Percentiles rank a stretch among this genome's conserved stretches.
Evolutionary conservation across 495 filamentous ascomycete species (phyloP).

Genomic region (Rhizodiscina lignyota): DNA sequence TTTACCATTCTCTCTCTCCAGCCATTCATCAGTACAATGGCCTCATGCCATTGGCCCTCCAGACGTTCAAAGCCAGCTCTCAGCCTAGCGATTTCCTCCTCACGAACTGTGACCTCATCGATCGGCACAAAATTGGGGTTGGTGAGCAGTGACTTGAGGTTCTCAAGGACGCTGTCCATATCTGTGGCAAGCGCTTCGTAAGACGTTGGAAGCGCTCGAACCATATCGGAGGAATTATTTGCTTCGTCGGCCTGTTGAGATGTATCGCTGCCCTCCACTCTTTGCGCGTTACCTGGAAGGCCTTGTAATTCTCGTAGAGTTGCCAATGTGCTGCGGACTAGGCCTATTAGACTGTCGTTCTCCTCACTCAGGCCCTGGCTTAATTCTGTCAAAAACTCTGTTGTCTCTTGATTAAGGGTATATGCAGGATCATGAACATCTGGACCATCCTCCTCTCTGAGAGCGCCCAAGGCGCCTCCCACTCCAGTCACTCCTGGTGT

Average conservation of each 20-base stretch:
- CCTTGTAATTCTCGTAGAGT: conserved; percentile 69
- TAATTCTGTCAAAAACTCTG: conserved; percentile 77
- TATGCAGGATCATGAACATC: conserved; percentile 43
- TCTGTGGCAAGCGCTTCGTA: conserved; percentile 59
- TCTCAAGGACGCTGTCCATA: conserved; percentile 57
- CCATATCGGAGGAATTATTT: conserved; percentile 8
- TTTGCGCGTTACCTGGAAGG: conserved; percentile 29
- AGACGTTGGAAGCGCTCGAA: conserved; percentile 32
- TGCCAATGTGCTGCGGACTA: conserved; percentile 53
- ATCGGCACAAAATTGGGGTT: conserved; percentile 93
- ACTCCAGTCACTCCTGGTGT: conserved; percentile 24
- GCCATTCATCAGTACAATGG: conserved; percentile 75
- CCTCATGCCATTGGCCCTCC: conserved; percentile 79
- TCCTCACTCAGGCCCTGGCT: conserved; percentile 83
- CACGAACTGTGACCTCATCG: conserved; percentile 81
- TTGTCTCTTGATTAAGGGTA: conserved; percentile 71
- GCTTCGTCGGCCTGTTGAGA: conserved; percentile 16
- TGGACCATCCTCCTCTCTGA: conserved; percentile 22
- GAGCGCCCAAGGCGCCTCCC: conserved; percentile 14
- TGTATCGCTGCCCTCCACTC: conserved; percentile 3
- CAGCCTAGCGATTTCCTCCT: conserved; percentile 72
- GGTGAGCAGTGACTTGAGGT: conserved; percentile 66
- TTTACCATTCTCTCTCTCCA: conserved; percentile 75
- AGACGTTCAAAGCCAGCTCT: conserved; percentile 80
- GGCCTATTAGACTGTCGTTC: conserved; percentile 65